Conservation (phyloP, 306 rosid genomes). For the Vigna unguiculata region DNA sequence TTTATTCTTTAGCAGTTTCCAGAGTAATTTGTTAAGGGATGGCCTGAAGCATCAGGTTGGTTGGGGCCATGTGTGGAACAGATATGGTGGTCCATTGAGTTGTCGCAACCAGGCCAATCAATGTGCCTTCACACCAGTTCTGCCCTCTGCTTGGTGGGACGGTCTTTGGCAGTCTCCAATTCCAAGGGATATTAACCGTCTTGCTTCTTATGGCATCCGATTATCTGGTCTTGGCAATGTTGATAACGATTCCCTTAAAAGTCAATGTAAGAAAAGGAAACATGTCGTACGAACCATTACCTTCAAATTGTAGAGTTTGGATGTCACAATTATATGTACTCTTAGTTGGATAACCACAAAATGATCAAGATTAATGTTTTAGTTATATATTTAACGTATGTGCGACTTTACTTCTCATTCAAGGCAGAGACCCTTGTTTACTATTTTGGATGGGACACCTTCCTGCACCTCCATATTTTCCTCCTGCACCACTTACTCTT, state of each 20-base stretch:
- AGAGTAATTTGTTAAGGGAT: conserved; percentile 69
- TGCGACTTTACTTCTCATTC: neutral
- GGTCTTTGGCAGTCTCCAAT: conserved; percentile 94
- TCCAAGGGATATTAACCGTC: conserved; percentile 67
- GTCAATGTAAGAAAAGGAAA: conserved; percentile 72
- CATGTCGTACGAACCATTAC: conserved; percentile 63
- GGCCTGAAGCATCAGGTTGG: conserved; percentile 89
- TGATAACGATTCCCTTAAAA: conserved; percentile 58
- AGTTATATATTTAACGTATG: neutral
- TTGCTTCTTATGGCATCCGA: conserved; percentile 71
- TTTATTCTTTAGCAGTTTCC: conserved; percentile 83
- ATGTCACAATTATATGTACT: conserved; percentile 37
- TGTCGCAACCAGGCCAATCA: conserved; percentile 72
- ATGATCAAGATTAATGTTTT: neutral
- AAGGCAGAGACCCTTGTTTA: too few relatives aligned
- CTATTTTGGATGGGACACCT: too few relatives aligned
- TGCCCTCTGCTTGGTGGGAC: conserved; percentile 97
- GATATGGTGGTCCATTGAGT: conserved; percentile 86
- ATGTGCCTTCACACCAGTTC: conserved; percentile 86
- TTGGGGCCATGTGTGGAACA: conserved; percentile 99
- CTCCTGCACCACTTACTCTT: too few relatives aligned
- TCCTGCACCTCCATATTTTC: too few relatives aligned
- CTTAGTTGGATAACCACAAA: conserved; percentile 3
- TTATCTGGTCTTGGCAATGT: conserved; percentile 70
- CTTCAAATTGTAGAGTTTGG: conserved; percentile 59